Conservation (phyloP, 163 green algal species). For the Scenedesmus sp. region DNA sequence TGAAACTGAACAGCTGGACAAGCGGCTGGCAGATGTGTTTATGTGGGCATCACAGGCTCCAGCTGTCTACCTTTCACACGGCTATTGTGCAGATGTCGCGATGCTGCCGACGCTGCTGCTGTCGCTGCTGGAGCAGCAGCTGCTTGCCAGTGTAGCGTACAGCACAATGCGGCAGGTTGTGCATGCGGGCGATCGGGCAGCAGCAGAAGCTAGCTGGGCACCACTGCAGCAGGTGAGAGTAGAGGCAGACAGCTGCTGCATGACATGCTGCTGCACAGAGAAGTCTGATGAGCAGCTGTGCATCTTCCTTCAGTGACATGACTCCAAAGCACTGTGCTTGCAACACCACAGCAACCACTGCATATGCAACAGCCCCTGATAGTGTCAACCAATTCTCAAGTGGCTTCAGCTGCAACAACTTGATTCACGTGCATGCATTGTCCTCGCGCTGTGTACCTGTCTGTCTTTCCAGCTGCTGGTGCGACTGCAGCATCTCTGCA, state of each 20-base stretch:
- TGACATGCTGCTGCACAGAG: neutral
- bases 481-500: neutral
- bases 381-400: too few relatives aligned
- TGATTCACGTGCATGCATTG: too few relatives aligned
- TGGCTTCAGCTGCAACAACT: neutral
- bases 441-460: too few relatives aligned
- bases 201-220: neutral
- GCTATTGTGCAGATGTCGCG: neutral
- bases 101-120: constrained; percentile 1
- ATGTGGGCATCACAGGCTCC: neutral
- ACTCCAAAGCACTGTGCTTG: too few relatives aligned
- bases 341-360: too few relatives aligned
- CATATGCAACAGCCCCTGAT: too few relatives aligned
- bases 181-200: too few relatives aligned
- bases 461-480: neutral
- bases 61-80: neutral
- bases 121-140: constrained; percentile 10
- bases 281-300: neutral
- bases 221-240: neutral
- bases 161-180: neutral
- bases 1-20: neutral
- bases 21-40: neutral
- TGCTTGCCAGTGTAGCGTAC: neutral
- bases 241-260: neutral
- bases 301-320: too few relatives aligned